Evolutionary conservation across 2,329 filamentous ascomycete species (phyloP).

Genomic region (Fusarium denticulatum): DNA sequence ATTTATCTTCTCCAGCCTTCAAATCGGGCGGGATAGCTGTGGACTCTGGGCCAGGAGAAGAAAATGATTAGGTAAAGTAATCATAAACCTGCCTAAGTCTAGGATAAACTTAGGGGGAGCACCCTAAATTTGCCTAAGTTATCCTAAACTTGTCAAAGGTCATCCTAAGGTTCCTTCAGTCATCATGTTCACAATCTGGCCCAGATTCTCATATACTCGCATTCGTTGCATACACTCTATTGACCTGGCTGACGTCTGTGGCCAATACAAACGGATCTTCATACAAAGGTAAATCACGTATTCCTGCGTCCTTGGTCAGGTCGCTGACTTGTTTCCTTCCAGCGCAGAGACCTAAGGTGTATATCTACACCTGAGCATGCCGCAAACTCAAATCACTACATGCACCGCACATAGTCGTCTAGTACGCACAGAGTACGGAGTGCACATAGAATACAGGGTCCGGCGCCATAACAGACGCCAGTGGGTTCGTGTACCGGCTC

Average conservation of each 20-base stretch:
- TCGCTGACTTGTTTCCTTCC: not conserved
- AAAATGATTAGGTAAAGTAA: not conserved
- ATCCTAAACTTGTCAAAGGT: not conserved
- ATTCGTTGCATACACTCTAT: not conserved
- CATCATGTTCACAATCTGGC: not conserved
- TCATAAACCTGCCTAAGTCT: not conserved
- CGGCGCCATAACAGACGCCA: not conserved
- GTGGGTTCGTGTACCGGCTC: not conserved
- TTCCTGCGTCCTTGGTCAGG: not conserved
- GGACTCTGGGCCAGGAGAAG: not conserved
- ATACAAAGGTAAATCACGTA: not conserved
- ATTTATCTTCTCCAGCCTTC: not conserved
- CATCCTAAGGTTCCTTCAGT: not conserved
- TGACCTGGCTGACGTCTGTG: not conserved
- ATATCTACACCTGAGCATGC: not conserved
- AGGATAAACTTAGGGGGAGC: not conserved
- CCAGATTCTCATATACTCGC: not conserved
- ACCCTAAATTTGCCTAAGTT: not conserved
- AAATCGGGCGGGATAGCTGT: not conserved
- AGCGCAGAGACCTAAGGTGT: not conserved
- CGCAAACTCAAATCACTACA: not conserved
- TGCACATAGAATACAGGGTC: not conserved
- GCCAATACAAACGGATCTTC: not conserved
- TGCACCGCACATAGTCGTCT: not conserved
- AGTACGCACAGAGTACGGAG: not conserved